phyloP scores from a whole-genome alignment of 371 early-diverging fungal species.

The Apophysomyces elegans region DNA sequence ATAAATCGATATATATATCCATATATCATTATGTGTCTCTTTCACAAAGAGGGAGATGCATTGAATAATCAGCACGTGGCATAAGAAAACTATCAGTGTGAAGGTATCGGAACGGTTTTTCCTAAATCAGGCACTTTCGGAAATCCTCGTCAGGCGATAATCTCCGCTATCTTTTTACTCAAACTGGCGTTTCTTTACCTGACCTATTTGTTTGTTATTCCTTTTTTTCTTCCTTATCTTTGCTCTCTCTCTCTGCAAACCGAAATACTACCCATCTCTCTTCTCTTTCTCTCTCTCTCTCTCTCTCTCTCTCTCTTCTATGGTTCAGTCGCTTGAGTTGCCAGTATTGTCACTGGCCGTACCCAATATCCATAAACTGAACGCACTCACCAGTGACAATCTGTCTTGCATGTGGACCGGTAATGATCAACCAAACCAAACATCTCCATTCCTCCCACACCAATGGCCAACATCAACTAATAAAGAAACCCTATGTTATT shows the following conservation, averaged over 20 bases:
- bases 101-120: slow-evolving; percentile 2
- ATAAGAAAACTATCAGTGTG: background rate
- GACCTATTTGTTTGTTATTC: slow-evolving; percentile 3
- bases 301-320: slow-evolving; percentile 10
- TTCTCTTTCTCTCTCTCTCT: background rate
- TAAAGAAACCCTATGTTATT: too few relatives aligned
- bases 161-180: too few relatives aligned
- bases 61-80: slow-evolving; percentile 11
- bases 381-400: slow-evolving; percentile 40
- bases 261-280: background rate
- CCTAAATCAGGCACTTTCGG: slow-evolving; percentile 3
- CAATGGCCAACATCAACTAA: too few relatives aligned
- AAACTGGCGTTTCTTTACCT: slow-evolving; percentile 1
- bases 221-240: background rate
- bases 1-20: too few relatives aligned
- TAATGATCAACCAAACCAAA: slow-evolving; percentile 15
- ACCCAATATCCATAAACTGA: slow-evolving; percentile 44
- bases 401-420: slow-evolving; percentile 56
- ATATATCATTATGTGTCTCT: too few relatives aligned
- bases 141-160: background rate
- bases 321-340: slow-evolving; percentile 42
- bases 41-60: background rate
- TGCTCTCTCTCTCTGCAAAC: background rate
- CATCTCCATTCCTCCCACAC: too few relatives aligned
- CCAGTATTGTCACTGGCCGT: slow-evolving; percentile 51